Conservation (phyloP, 2,329 filamentous ascomycete genomes). For the Scedosporium dehoogii region DNA sequence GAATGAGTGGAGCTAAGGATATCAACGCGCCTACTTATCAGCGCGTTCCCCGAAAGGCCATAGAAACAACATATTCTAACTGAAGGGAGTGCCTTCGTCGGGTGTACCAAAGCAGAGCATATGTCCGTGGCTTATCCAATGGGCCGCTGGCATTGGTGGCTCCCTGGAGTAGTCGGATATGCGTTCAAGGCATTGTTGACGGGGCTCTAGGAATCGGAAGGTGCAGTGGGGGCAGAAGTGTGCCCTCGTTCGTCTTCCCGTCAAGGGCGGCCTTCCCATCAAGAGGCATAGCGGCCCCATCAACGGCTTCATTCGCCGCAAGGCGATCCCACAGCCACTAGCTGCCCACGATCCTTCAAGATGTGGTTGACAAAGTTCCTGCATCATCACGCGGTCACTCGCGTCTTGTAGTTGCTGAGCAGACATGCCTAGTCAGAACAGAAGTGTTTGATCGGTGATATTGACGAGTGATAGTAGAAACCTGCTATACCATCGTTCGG, state of each 20-base stretch:
- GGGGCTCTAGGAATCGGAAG: neutral
- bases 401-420: constrained; percentile 3
- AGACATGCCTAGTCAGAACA: neutral
- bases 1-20: too few species aligned
- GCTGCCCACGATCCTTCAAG: neutral
- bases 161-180: neutral
- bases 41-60: too few species aligned
- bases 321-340: neutral
- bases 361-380: constrained; percentile 3
- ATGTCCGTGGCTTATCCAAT: too few species aligned
- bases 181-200: neutral
- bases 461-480: constrained; percentile 1
- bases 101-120: too few species aligned
- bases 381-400: constrained; percentile 3
- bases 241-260: neutral
- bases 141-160: too few species aligned
- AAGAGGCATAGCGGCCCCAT: neutral
- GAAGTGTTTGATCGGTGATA: constrained; percentile 3
- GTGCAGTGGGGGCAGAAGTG: neutral
- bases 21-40: too few species aligned
- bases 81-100: too few species aligned
- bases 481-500: constrained; percentile 1
- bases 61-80: too few species aligned
- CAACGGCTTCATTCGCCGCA: neutral
- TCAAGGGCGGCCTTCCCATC: neutral